Evolutionary conservation across 352 stramenopile species (phyloP).

Genomic region (Nothophytophthora sp.): DNA sequence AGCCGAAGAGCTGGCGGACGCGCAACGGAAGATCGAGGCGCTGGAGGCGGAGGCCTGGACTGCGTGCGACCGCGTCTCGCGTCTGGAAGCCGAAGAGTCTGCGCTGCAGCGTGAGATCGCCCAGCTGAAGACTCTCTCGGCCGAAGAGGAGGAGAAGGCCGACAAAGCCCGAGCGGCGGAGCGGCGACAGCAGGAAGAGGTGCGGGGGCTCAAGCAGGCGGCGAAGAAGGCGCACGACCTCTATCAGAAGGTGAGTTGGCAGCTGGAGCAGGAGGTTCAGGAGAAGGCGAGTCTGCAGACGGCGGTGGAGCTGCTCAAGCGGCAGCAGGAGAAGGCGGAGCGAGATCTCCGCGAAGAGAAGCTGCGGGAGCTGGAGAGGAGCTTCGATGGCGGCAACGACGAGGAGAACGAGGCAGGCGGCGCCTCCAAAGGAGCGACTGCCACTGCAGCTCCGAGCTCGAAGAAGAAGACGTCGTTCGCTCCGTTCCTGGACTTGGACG

Average conservation of each 20-base stretch:
- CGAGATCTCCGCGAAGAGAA: slow-evolving; percentile 41
- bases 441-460: neutral
- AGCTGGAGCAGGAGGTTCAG: slow-evolving; percentile 55
- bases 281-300: slow-evolving; percentile 48
- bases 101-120: slow-evolving; percentile 34
- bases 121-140: slow-evolving; percentile 27
- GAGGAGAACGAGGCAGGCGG: slow-evolving; percentile 1
- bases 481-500: neutral
- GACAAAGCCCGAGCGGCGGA: slow-evolving; percentile 37
- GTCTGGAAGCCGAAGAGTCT: slow-evolving; percentile 35
- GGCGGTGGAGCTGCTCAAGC: slow-evolving; percentile 36
- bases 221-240: slow-evolving; percentile 61
- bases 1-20: slow-evolving; percentile 29
- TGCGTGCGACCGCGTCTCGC: slow-evolving; percentile 16
- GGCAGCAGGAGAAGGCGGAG: slow-evolving; percentile 42
- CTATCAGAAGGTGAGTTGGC: slow-evolving; percentile 54
- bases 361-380: slow-evolving; percentile 41
- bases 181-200: slow-evolving; percentile 54
- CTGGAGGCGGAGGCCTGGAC: slow-evolving; percentile 19
- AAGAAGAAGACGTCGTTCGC: slow-evolving; percentile 11
- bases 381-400: slow-evolving; percentile 24
- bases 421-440: neutral
- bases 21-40: slow-evolving; percentile 22
- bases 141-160: slow-evolving; percentile 57
- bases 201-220: slow-evolving; percentile 54